phyloP scores from a whole-genome alignment of 805 yeast species.

The Candida boidinii region DNA sequence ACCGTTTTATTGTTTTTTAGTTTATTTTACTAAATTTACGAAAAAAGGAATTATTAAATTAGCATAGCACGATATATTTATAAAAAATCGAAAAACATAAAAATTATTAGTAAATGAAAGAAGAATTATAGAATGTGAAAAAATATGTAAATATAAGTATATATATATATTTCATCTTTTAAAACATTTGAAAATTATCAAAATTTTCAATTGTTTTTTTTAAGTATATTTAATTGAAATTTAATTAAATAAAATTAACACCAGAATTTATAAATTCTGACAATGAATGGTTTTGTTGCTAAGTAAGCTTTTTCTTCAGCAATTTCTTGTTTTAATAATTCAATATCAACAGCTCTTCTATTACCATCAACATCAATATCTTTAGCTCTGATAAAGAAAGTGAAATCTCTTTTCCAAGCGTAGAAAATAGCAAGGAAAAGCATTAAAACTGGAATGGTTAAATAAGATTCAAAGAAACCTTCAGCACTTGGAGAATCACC shows the following conservation, averaged over 20 bases:
- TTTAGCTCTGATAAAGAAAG: slow-evolving; percentile 29
- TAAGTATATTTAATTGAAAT: background rate
- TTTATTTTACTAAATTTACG: no score
- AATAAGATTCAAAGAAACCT: slow-evolving; percentile 49
- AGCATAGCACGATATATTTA: no score
- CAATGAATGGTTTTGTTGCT: slow-evolving; percentile 28
- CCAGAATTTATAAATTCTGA: slow-evolving; percentile 39
- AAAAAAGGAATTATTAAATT: no score
- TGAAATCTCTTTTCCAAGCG: slow-evolving; percentile 32
- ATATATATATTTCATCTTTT: no score
- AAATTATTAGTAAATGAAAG: no score
- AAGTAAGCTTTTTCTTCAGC: slow-evolving; percentile 38
- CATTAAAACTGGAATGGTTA: slow-evolving; percentile 50
- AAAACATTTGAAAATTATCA: no score
- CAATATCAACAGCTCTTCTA: slow-evolving; percentile 41
- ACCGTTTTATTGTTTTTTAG: no score
- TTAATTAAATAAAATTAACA: slow-evolving; percentile 21
- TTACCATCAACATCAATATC: slow-evolving; percentile 48
- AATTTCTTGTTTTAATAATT: slow-evolving; percentile 37
- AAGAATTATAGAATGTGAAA: no score
- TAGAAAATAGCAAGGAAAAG: slow-evolving; percentile 26
- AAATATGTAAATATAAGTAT: no score
- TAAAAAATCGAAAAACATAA: no score
- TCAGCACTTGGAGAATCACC: slow-evolving; percentile 37
- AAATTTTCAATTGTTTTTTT: no score